phyloP scores from a whole-genome alignment of 768 basidiomycete genomes.

The Mycena floridula region DNA sequence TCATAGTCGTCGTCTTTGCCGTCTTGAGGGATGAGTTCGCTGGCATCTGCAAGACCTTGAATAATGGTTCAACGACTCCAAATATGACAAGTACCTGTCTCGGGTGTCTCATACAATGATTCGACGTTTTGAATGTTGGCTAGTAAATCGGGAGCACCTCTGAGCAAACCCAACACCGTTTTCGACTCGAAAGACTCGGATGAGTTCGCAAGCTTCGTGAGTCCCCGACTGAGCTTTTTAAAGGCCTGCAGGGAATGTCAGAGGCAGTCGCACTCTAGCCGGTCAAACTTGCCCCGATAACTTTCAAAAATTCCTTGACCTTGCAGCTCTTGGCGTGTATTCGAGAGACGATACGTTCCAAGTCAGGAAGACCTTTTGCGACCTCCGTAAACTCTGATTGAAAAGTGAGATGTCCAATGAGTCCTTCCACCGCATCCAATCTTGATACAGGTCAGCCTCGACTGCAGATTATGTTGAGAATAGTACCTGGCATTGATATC shows the following conservation, averaged over 20 bases:
- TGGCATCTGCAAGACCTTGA: constrained; percentile 35
- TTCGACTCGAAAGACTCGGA: constrained; percentile 73
- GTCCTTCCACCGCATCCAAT: constrained; percentile 90
- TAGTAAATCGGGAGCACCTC: constrained; percentile 75
- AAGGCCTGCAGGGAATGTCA: constrained; percentile 50
- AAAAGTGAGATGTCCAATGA: constrained; percentile 76
- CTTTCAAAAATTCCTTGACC: constrained; percentile 82
- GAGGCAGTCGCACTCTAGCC: not conserved
- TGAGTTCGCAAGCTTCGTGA: constrained; percentile 54
- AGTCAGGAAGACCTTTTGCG: constrained; percentile 81
- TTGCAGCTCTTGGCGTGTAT: constrained; percentile 91
- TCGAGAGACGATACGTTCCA: constrained; percentile 90
- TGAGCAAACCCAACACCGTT: constrained; percentile 68
- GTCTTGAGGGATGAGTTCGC: constrained; percentile 72
- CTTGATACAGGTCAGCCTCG: constrained; percentile 28
- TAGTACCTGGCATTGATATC: constrained; percentile 86
- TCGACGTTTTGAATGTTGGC: constrained; percentile 69
- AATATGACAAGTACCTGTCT: constrained; percentile 11
- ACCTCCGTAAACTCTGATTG: constrained; percentile 68
- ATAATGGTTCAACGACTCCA: not conserved
- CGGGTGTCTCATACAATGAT: constrained; percentile 55
- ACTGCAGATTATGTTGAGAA: constrained; percentile 6
- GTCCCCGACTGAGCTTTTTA: constrained; percentile 60
- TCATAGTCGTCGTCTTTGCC: constrained; percentile 89
- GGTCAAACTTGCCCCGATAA: constrained; percentile 51